Percentiles rank a stretch among this genome's conserved stretches.
These are phyloP conservation scores for Nicotiana tomentosiformis DNA, from an alignment of 257 asterid genomes.

Conservation along the genomic window DNA sequence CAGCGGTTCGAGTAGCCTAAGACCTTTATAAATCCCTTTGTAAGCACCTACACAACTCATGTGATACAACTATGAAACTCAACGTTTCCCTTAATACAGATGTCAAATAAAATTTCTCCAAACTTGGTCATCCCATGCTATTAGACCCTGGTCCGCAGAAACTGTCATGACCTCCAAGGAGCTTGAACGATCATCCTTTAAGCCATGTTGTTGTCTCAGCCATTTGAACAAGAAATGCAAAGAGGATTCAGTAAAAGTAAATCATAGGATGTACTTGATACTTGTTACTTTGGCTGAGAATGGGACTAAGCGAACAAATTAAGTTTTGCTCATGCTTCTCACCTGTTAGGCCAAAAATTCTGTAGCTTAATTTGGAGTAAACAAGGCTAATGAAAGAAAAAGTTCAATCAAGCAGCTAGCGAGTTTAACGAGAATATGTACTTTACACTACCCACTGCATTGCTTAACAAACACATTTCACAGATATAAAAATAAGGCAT, in stretches of 20 bases:
- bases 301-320: background rate
- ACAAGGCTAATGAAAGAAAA: constrained; percentile 10
- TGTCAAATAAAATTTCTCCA: background rate
- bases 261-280: background rate
- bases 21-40: background rate
- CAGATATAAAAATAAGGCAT: background rate
- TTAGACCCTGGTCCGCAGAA: background rate
- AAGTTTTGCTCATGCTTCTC: background rate
- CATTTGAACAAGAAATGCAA: background rate
- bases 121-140: background rate
- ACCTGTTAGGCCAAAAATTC: constrained; percentile 4
- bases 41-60: background rate
- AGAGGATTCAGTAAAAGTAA: background rate
- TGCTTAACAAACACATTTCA: background rate
- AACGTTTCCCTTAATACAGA: background rate
- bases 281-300: background rate
- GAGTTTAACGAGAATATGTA: background rate
- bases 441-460: background rate
- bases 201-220: background rate
- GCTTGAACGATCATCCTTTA: background rate
- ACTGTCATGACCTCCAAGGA: background rate
- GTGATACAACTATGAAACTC: background rate
- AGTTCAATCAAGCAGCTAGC: background rate
- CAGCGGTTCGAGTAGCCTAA: background rate
- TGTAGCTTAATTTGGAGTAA: constrained; percentile 12